Conservation (phyloP, 192 early-diverging fungal genomes). For the Linderina pennispora region DNA sequence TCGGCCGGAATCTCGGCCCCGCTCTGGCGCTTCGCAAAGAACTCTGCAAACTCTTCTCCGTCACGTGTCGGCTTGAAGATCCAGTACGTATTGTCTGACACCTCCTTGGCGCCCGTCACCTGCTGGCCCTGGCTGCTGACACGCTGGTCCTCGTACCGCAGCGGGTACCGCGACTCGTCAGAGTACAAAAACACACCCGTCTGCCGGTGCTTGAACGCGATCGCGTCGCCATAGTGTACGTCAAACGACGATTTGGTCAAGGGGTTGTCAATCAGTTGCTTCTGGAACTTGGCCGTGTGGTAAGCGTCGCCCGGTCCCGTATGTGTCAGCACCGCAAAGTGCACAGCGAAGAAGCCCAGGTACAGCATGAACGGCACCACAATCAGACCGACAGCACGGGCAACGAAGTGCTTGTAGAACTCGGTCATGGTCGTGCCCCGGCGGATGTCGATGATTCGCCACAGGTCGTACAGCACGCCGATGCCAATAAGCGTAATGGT, state of each 20-base stretch:
- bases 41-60: slow-evolving; percentile 13
- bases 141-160: slow-evolving; percentile 87
- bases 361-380: slow-evolving; percentile 77
- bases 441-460: slow-evolving; percentile 83
- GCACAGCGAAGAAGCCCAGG: slow-evolving; percentile 86
- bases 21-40: slow-evolving; percentile 14
- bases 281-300: slow-evolving; percentile 89
- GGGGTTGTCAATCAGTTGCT: slow-evolving; percentile 74
- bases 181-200: slow-evolving; percentile 78
- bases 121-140: slow-evolving; percentile 84
- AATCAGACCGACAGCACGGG: slow-evolving; percentile 84
- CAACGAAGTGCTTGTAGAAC: slow-evolving; percentile 78
- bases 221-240: slow-evolving; percentile 73
- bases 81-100: slow-evolving; percentile 63
- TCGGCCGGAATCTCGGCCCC: slow-evolving; percentile 19
- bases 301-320: slow-evolving; percentile 93
- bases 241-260: slow-evolving; percentile 60
- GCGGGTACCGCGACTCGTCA: slow-evolving; percentile 68
- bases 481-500: slow-evolving; percentile 78
- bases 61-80: slow-evolving; percentile 46
- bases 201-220: slow-evolving; percentile 74
- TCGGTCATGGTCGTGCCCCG: slow-evolving; percentile 65
- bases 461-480: slow-evolving; percentile 81
- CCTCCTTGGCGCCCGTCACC: slow-evolving; percentile 61
- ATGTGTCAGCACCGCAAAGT: slow-evolving; percentile 83